Evolutionary conservation across 1,284 basidiomycete species (phyloP).

Genomic region (Rhodofomes roseus): DNA sequence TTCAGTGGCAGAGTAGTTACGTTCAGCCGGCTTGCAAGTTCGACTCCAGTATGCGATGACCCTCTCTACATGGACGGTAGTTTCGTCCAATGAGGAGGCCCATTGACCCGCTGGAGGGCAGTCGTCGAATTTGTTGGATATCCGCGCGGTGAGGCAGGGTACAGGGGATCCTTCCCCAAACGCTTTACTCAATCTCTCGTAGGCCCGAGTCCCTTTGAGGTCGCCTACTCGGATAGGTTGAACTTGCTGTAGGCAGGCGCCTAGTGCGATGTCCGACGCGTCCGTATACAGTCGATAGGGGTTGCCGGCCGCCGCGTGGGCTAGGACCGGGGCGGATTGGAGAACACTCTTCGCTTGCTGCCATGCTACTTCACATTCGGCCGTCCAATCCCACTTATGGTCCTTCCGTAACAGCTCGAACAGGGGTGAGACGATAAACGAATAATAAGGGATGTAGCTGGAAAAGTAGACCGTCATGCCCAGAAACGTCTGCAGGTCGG

Average conservation of each 20-base stretch:
- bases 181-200: constrained; percentile 24
- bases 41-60: constrained; percentile 31
- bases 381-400: constrained; percentile 20
- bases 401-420: no score
- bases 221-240: constrained; percentile 31
- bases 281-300: no score
- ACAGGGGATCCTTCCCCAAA: constrained; percentile 12
- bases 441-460: no score
- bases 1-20: no score
- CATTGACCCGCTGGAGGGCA: constrained; percentile 13
- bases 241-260: constrained; percentile 28
- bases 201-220: constrained; percentile 32
- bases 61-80: constrained; percentile 25
- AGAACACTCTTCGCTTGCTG: constrained; percentile 12
- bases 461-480: constrained; percentile 33
- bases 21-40: constrained; percentile 21
- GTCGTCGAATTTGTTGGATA: constrained; percentile 15
- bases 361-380: constrained; percentile 14
- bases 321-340: constrained; percentile 15
- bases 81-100: constrained; percentile 23
- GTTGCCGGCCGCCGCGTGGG: no score
- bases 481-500: constrained; percentile 28
- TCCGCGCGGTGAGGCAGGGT: constrained; percentile 15
- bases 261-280: constrained; percentile 27
- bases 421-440: no score